phyloP scores from a whole-genome alignment of 2,329 filamentous ascomycete genomes.

The Hypomyces rosellus region DNA sequence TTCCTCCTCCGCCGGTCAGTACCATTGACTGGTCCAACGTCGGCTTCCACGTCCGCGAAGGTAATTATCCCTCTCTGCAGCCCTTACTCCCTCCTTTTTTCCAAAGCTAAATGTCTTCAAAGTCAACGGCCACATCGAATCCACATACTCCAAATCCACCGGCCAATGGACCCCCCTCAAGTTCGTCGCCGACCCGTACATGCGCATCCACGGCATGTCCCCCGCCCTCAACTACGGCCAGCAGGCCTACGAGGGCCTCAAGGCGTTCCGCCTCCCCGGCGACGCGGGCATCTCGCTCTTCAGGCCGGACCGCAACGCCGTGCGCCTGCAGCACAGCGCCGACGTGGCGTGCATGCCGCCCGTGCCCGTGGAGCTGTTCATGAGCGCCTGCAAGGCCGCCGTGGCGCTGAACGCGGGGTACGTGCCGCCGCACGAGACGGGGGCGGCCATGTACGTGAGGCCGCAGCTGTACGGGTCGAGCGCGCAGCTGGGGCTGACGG shows the following conservation, averaged over 20 bases:
- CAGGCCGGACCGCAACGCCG: slow-evolving; percentile 78
- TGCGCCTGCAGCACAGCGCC: slow-evolving; percentile 77
- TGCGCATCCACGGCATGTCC: slow-evolving; percentile 90
- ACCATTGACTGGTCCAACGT: slow-evolving; percentile 92
- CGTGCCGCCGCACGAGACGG: slow-evolving; percentile 83
- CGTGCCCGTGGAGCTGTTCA: slow-evolving; percentile 70
- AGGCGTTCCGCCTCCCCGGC: slow-evolving; percentile 77
- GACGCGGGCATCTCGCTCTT: slow-evolving; percentile 74
- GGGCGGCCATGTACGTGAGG: slow-evolving; percentile 87
- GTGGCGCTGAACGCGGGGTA: slow-evolving; percentile 85
- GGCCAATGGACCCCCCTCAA: slow-evolving; percentile 70
- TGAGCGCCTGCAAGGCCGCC: slow-evolving; percentile 69
- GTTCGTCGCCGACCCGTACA: slow-evolving; percentile 77
- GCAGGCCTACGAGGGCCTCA: slow-evolving; percentile 97
- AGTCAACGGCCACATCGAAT: slow-evolving; percentile 95
- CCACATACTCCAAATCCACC: slow-evolving; percentile 68
- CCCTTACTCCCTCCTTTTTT: background rate
- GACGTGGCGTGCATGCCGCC: slow-evolving; percentile 76
- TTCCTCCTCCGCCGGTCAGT: slow-evolving; percentile 71
- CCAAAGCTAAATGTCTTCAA: slow-evolving; percentile 1
- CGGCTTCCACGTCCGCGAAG: slow-evolving; percentile 88
- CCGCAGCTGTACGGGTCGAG: slow-evolving; percentile 82
- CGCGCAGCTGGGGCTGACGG: slow-evolving; percentile 78
- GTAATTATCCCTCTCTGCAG: slow-evolving; percentile 38
- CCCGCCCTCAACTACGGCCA: slow-evolving; percentile 95